These are phyloP conservation scores for Carex parvula DNA, from an alignment of 176 grass and related monocot species.

Conservation along the genomic window DNA sequence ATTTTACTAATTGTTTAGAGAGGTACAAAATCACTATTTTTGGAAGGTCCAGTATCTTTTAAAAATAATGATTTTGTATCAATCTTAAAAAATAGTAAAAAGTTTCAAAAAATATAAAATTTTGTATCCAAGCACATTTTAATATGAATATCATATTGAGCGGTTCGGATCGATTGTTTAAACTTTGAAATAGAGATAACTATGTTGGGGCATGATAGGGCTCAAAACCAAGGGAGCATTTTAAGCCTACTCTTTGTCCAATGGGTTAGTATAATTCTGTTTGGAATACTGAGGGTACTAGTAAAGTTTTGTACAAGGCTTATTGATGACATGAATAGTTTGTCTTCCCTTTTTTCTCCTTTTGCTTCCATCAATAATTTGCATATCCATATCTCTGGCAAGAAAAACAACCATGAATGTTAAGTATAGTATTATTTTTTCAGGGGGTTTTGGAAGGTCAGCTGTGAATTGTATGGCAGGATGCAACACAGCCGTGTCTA, in stretches of 20 bases:
- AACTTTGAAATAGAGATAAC: no score
- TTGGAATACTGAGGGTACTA: not conserved
- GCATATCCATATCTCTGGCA: not conserved
- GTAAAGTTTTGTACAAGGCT: not conserved
- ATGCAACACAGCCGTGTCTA: constrained; percentile 71
- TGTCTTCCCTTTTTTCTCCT: not conserved
- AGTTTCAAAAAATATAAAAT: no score
- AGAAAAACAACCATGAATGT: not conserved
- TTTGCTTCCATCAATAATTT: not conserved
- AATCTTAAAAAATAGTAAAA: no score
- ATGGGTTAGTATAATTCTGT: not conserved
- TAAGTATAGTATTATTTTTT: not conserved
- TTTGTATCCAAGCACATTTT: no score
- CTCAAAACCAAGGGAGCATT: no score
- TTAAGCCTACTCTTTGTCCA: not conserved
- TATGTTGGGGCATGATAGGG: no score
- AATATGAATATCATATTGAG: no score
- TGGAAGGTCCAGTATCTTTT: no score
- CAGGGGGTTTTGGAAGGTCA: constrained; percentile 90
- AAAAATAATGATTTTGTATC: no score
- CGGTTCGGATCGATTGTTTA: no score
- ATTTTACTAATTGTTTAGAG: no score
- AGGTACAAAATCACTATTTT: no score
- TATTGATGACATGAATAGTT: not conserved
- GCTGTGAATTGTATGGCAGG: constrained; percentile 94